These are phyloP conservation scores for Albizia julibrissin DNA, from an alignment of 306 rosid species.

Conservation along the genomic window DNA sequence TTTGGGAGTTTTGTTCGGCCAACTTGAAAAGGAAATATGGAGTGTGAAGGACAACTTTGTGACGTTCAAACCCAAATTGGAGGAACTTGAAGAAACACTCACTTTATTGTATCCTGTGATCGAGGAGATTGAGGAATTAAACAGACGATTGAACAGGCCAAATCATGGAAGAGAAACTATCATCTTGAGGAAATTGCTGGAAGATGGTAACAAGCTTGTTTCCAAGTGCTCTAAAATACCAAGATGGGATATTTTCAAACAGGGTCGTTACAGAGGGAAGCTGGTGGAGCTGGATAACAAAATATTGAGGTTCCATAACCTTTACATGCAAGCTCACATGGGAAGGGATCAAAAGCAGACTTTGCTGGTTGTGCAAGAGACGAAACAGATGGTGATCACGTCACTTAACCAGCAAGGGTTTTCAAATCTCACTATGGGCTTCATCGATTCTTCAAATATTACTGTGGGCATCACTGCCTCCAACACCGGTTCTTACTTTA, in stretches of 20 bases:
- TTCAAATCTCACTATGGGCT: too few relatives aligned
- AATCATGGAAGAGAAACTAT: not conserved
- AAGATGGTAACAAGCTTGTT: not conserved
- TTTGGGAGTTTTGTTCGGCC: not conserved
- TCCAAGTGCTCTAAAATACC: not conserved
- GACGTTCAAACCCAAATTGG: not conserved
- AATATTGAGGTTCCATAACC: not conserved
- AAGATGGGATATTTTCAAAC: not conserved
- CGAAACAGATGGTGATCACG: too few relatives aligned
- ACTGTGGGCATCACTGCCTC: too few relatives aligned
- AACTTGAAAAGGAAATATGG: not conserved
- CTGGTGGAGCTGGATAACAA: not conserved
- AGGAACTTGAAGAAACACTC: not conserved
- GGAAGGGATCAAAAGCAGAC: not conserved
- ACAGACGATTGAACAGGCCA: not conserved
- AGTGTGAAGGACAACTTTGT: not conserved
- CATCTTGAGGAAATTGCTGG: not conserved
- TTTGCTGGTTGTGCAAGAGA: too few relatives aligned
- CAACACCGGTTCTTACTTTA: too few relatives aligned
- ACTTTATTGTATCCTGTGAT: not conserved
- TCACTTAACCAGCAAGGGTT: too few relatives aligned
- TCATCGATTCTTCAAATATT: too few relatives aligned
- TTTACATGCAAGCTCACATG: not conserved
- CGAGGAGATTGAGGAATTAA: not conserved
- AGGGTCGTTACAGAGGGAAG: not conserved